phyloP scores from a whole-genome alignment of 1,139 yeast species.

The Yamadazyma siamensis region DNA sequence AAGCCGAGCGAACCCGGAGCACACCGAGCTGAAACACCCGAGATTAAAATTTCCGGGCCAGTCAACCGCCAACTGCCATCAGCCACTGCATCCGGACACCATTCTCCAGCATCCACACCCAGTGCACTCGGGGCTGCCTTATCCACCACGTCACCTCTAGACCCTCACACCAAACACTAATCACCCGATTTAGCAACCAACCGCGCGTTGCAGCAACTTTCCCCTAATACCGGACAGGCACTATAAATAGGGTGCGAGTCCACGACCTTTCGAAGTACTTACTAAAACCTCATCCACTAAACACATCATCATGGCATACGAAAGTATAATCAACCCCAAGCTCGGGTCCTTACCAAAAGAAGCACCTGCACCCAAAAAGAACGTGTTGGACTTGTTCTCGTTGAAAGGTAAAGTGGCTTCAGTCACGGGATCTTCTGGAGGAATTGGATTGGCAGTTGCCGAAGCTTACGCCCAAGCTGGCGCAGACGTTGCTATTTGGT shows the following conservation, averaged over 20 bases:
- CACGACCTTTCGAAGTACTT: too few species aligned
- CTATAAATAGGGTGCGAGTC: too few species aligned
- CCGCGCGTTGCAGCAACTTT: too few species aligned
- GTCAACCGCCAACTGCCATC: too few species aligned
- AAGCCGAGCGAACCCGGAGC: too few species aligned
- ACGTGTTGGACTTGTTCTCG: constrained; percentile 52
- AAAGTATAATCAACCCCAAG: constrained; percentile 20
- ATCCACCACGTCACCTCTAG: neutral
- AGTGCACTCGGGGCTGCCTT: neutral
- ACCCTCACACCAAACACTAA: neutral
- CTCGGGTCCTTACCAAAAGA: constrained; percentile 27
- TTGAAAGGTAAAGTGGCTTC: constrained; percentile 83
- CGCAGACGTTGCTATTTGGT: constrained; percentile 85
- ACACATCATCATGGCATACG: constrained; percentile 15
- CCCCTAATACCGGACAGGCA: too few species aligned
- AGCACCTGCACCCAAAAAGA: constrained; percentile 26
- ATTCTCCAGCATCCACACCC: neutral
- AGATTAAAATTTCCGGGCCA: too few species aligned
- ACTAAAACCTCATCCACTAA: too few species aligned
- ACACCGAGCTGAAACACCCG: too few species aligned
- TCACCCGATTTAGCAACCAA: too few species aligned
- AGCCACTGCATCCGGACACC: neutral
- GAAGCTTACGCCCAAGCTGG: constrained; percentile 89
- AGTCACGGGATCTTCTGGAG: constrained; percentile 85
- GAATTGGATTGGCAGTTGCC: constrained; percentile 83